phyloP scores from a whole-genome alignment of 352 stramenopile species.

The Pythium diclinum region DNA sequence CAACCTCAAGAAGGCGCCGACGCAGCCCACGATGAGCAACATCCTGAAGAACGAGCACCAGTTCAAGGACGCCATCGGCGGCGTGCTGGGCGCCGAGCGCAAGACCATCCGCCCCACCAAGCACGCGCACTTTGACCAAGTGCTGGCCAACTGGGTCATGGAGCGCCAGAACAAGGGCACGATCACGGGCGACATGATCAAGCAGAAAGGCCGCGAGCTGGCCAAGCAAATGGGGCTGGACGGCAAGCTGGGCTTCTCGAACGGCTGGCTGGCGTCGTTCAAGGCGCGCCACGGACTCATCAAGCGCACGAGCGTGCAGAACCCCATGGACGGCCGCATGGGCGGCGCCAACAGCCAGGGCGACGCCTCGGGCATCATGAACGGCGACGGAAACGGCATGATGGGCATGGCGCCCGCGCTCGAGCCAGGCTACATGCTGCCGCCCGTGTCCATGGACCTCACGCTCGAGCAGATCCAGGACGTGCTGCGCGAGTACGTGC shows the following conservation, averaged over 20 bases:
- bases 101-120: slow-evolving; percentile 84
- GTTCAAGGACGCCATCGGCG: slow-evolving; percentile 83
- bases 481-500: slow-evolving; percentile 75
- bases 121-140: slow-evolving; percentile 78
- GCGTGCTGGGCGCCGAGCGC: slow-evolving; percentile 67
- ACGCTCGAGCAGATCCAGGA: slow-evolving; percentile 85
- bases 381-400: slow-evolving; percentile 39
- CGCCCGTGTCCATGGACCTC: slow-evolving; percentile 76
- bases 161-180: slow-evolving; percentile 86
- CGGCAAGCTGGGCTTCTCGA: slow-evolving; percentile 82
- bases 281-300: slow-evolving; percentile 81
- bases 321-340: slow-evolving; percentile 26
- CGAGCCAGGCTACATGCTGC: slow-evolving; percentile 75
- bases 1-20: slow-evolving; percentile 77
- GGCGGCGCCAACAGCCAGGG: slow-evolving; percentile 5
- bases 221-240: slow-evolving; percentile 82
- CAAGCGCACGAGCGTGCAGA: slow-evolving; percentile 40
- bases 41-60: slow-evolving; percentile 87
- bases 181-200: slow-evolving; percentile 89
- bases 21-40: slow-evolving; percentile 78
- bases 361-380: slow-evolving; percentile 34
- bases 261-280: slow-evolving; percentile 84
- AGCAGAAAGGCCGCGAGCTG: slow-evolving; percentile 77
- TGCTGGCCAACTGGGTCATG: slow-evolving; percentile 88
- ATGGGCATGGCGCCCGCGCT: slow-evolving; percentile 40